phyloP scores from a whole-genome alignment of 257 asterid genomes.

The Salvia splendens region DNA sequence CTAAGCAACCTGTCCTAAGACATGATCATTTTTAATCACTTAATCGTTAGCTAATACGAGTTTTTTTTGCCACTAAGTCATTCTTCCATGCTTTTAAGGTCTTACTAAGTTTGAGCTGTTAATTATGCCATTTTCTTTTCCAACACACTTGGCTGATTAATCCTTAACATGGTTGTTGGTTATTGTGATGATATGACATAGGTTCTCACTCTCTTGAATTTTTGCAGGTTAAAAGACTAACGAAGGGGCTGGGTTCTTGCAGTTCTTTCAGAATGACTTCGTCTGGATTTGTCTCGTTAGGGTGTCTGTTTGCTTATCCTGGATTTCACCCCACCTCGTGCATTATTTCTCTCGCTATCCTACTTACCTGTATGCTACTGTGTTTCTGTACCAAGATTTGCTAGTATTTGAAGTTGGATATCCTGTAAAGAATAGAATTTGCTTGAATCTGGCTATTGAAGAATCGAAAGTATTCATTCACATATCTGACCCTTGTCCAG shows the following conservation, averaged over 20 bases:
- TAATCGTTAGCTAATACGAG: background rate
- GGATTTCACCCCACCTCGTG: constrained; percentile 4
- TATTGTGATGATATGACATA: constrained; percentile 9
- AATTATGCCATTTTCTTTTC: background rate
- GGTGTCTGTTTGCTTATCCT: constrained; percentile 15
- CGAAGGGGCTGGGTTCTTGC: constrained; percentile 24
- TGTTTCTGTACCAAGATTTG: constrained; percentile 28
- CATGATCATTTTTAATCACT: background rate
- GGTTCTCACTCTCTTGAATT: constrained; percentile 9
- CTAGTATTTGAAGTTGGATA: constrained; percentile 32
- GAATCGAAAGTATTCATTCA: constrained; percentile 7
- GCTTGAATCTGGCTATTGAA: constrained; percentile 19
- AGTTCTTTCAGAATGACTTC: constrained; percentile 16
- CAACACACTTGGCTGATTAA: background rate
- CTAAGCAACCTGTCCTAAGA: background rate
- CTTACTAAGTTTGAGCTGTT: background rate
- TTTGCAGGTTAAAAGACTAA: constrained; percentile 33
- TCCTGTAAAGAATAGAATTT: constrained; percentile 27
- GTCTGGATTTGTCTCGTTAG: constrained; percentile 17
- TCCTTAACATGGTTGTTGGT: background rate
- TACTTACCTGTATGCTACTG: constrained; percentile 27
- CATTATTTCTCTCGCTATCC: constrained; percentile 17
- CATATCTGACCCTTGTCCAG: background rate
- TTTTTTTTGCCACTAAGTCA: background rate
- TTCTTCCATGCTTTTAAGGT: background rate